Conservation (phyloP, 331 rosid genomes). For the Prunus yedoensis region DNA sequence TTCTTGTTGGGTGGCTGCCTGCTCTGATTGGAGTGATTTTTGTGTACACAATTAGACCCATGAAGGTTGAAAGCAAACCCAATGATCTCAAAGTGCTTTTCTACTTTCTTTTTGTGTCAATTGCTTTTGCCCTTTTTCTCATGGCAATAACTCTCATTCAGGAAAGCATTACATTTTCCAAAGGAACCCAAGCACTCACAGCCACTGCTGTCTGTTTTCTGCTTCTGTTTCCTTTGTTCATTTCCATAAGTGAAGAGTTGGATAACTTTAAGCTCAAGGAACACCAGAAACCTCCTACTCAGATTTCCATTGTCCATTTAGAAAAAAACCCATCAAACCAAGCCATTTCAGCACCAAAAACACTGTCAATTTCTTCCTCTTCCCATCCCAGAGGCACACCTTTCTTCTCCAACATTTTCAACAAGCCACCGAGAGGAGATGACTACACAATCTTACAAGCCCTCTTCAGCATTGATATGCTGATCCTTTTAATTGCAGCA, state of each 20-base stretch:
- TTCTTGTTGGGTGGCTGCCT: background rate
- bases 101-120: background rate
- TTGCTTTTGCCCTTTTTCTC: background rate
- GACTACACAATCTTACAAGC: slow-evolving; percentile 27
- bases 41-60: background rate
- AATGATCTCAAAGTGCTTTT: background rate
- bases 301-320: no score
- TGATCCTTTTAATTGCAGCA: slow-evolving; percentile 6
- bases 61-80: no score
- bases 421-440: slow-evolving; percentile 23
- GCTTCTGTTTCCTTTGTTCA: background rate
- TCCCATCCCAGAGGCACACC: background rate
- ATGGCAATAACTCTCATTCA: background rate
- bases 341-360: no score
- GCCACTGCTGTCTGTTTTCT: slow-evolving; percentile 4
- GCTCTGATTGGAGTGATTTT: background rate
- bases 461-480: slow-evolving; percentile 18
- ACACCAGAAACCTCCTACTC: no score
- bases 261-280: no score
- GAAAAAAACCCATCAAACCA: no score
- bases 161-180: background rate
- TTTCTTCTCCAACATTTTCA: slow-evolving; percentile 5
- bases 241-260: no score
- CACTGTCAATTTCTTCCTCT: no score
- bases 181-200: background rate